A percentile compares a stretch with the other conserved stretches of the same genome.
Evolutionary conservation across 2,329 filamentous ascomycete species (phyloP).

Genomic region (Dactylellina drechsleri): DNA sequence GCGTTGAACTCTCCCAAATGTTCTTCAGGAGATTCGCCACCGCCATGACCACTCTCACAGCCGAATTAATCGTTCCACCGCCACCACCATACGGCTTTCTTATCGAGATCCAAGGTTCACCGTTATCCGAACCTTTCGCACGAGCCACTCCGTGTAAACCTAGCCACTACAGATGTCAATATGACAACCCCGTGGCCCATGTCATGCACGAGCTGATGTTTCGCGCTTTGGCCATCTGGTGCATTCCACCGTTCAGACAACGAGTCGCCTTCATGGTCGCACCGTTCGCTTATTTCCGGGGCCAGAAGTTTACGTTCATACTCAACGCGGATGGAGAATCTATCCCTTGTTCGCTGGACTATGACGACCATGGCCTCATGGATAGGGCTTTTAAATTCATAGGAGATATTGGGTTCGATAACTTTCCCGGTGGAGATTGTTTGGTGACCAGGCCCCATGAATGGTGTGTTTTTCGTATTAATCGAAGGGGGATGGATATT

Average conservation of each 20-base stretch:
- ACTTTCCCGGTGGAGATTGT: background rate
- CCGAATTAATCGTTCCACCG: background rate
- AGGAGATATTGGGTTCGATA: background rate
- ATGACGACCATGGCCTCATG: too few species aligned
- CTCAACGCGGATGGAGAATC: too few species aligned
- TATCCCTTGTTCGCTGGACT: too few species aligned
- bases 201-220: background rate
- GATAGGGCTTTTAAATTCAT: background rate
- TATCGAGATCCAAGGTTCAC: background rate
- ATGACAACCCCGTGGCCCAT: background rate
- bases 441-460: background rate
- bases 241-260: background rate
- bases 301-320: too few species aligned
- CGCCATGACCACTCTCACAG: background rate
- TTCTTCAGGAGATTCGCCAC: background rate
- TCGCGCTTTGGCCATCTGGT: background rate
- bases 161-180: background rate
- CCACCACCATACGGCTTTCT: background rate
- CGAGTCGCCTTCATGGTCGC: background rate
- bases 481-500: too few species aligned
- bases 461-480: background rate
- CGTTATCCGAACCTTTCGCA: background rate
- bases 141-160: background rate
- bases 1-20: constrained; percentile 1
- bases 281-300: background rate